These are phyloP conservation scores for Petunia axillaris DNA, from an alignment of 257 asterid genomes.

Conservation along the genomic window DNA sequence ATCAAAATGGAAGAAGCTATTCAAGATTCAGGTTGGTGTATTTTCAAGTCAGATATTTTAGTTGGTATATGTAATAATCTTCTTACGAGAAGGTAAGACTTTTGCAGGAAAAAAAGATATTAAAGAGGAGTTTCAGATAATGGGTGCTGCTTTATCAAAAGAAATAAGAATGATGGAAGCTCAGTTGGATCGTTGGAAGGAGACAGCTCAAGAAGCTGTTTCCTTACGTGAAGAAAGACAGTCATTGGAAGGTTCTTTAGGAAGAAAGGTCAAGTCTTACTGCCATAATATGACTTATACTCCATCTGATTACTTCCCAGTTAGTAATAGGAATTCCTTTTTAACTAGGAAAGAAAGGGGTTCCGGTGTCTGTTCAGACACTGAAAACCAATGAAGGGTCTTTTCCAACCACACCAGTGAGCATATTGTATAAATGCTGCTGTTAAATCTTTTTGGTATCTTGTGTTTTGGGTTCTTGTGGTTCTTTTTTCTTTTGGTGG, in stretches of 20 bases:
- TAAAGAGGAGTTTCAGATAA: slow-evolving; percentile 85
- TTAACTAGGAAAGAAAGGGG: neutral
- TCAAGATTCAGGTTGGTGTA: slow-evolving; percentile 80
- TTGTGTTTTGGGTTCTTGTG: neutral
- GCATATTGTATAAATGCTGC: neutral
- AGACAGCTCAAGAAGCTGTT: slow-evolving; percentile 79
- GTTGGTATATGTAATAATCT: slow-evolving; percentile 30
- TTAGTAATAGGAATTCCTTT: slow-evolving; percentile 5
- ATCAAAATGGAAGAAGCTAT: slow-evolving; percentile 84
- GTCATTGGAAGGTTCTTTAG: slow-evolving; percentile 60
- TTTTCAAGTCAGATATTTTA: slow-evolving; percentile 32
- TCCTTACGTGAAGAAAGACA: slow-evolving; percentile 74
- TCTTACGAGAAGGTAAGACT: slow-evolving; percentile 29
- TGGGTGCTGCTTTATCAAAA: slow-evolving; percentile 88
- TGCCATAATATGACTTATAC: slow-evolving; percentile 14
- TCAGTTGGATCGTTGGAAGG: slow-evolving; percentile 84
- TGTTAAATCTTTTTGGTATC: neutral
- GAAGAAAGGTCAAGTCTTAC: slow-evolving; percentile 56
- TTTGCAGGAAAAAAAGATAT: slow-evolving; percentile 78
- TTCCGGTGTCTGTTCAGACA: neutral
- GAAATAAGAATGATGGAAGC: slow-evolving; percentile 87
- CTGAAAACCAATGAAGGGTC: slow-evolving; percentile 11
- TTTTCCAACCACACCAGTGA: slow-evolving; percentile 9
- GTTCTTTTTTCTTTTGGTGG: neutral
- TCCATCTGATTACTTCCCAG: neutral